Conservation (phyloP, 345 rosid genomes). For the Brassica cretica region DNA sequence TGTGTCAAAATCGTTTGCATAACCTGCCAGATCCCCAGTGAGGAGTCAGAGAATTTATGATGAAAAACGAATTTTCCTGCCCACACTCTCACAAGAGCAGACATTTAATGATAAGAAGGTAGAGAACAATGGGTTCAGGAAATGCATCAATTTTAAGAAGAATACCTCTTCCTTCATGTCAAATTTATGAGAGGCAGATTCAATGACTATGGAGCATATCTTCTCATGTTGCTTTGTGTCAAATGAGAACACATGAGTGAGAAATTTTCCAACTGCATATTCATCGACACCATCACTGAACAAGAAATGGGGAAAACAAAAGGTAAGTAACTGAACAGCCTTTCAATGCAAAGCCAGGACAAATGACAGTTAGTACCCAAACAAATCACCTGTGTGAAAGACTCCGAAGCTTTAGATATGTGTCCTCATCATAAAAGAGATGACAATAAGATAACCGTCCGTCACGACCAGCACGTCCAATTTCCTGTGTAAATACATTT, state of each 20-base stretch:
- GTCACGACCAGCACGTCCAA: conserved; percentile 96
- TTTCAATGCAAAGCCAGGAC: neutral
- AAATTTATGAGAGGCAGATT: conserved; percentile 70
- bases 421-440: conserved; percentile 73
- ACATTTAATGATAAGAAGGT: neutral
- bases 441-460: conserved; percentile 85
- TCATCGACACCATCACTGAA: conserved; percentile 97
- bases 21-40: conserved; percentile 57
- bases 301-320: conserved; percentile 2
- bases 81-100: conserved; percentile 14
- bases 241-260: conserved; percentile 61
- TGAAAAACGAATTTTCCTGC: neutral
- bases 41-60: neutral
- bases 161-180: conserved; percentile 95
- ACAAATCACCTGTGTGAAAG: conserved; percentile 73
- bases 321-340: conserved; percentile 6
- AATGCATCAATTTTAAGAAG: conserved; percentile 19
- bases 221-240: conserved; percentile 49
- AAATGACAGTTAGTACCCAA: conserved; percentile 17
- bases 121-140: conserved; percentile 11
- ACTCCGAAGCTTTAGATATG: conserved; percentile 88
- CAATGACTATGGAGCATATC: conserved; percentile 65
- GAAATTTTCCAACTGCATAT: conserved; percentile 81
- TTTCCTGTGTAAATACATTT: conserved; percentile 54
- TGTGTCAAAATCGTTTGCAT: conserved; percentile 86